Evolutionary conservation across 2,329 filamentous ascomycete genomes (phyloP).

Genomic region (Fusarium equiseti): DNA sequence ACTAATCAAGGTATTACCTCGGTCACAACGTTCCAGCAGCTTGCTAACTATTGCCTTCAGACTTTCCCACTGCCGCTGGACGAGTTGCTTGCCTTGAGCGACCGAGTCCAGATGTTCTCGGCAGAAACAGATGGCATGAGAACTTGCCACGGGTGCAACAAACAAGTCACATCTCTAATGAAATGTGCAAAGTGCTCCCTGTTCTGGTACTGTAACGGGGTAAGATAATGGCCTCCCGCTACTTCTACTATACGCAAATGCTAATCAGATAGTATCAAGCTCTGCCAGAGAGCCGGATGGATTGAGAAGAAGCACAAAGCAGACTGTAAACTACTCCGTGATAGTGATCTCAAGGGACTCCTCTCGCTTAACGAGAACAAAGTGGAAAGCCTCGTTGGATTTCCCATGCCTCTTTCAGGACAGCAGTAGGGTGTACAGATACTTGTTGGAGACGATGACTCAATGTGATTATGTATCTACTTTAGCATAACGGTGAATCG

Average conservation of each 20-base stretch:
- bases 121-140: not conserved
- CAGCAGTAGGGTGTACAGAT: not conserved
- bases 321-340: not conserved
- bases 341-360: not conserved
- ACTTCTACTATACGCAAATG: no score
- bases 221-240: not conserved
- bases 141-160: not conserved
- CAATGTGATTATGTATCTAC: no score
- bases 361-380: not conserved
- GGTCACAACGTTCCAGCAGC: no score
- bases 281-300: not conserved
- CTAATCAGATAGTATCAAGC: not conserved
- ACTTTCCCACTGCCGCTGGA: not conserved
- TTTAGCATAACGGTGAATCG: no score
- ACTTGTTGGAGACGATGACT: no score
- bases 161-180: not conserved
- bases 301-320: not conserved
- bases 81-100: not conserved
- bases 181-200: not conserved
- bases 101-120: not conserved
- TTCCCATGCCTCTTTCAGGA: not conserved
- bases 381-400: not conserved
- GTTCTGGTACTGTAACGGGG: not conserved
- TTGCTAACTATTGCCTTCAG: not conserved
- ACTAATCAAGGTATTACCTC: not conserved